Conservation (phyloP, 169 alveolate species). For the Eimeria necatrix region DNA sequence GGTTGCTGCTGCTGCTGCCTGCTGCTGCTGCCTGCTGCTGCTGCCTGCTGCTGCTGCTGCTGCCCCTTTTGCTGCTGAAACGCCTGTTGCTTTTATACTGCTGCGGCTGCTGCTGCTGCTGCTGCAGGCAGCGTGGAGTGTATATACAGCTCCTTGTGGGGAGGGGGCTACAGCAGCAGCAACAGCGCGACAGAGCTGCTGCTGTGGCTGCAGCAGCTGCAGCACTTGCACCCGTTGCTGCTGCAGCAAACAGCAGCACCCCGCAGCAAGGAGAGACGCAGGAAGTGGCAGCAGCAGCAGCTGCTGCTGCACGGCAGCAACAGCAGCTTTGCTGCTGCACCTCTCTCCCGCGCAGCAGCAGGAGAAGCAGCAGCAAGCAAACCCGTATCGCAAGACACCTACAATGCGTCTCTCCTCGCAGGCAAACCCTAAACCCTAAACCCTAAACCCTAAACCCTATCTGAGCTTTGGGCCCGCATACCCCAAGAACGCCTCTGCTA, state of each 20-base stretch:
- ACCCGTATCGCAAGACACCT: not conserved
- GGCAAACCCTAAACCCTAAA: constrained; percentile 28
- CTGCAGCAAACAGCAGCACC: not conserved
- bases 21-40: no score
- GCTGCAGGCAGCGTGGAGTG: constrained; percentile 53
- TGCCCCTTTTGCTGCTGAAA: constrained; percentile 4
- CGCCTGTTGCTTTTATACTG: not conserved
- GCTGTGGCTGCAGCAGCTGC: constrained; percentile 22
- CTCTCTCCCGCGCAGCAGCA: not conserved
- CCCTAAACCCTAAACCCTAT: constrained; percentile 1
- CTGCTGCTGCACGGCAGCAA: not conserved
- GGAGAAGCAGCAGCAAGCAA: not conserved
- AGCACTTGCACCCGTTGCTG: constrained; percentile 2
- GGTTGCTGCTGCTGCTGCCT: constrained; percentile 8
- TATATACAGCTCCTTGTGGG: constrained; percentile 45
- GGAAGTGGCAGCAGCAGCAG: not conserved
- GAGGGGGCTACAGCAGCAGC: constrained; percentile 67
- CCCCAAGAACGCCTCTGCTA: no score
- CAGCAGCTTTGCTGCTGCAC: not conserved
- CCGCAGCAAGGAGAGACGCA: constrained; percentile 20
- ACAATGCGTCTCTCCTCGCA: not conserved
- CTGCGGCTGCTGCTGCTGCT: constrained; percentile 45
- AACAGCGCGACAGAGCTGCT: constrained; percentile 37
- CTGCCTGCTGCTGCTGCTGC: constrained; percentile 42
- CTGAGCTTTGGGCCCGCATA: not conserved